phyloP scores from a whole-genome alignment of 2,329 filamentous ascomycete species.

The Fusarium protoensiforme region DNA sequence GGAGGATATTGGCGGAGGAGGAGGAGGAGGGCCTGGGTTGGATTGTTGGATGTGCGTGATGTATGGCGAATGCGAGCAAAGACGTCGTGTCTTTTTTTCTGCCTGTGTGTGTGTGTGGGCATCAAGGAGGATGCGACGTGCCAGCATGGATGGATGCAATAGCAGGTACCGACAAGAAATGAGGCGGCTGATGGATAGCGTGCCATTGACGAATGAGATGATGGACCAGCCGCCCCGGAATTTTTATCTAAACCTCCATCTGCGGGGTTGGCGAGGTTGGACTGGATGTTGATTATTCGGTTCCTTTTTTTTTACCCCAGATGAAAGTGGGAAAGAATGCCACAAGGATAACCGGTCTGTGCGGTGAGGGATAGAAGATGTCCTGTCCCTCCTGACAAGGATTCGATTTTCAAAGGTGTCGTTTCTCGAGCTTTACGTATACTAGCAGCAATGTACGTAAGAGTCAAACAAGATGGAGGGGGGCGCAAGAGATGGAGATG shows the following conservation, averaged over 20 bases:
- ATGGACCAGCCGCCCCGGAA: not conserved
- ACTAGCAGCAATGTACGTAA: not conserved
- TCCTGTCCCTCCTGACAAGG: not conserved
- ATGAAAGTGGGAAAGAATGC: not conserved
- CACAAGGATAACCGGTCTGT: not conserved
- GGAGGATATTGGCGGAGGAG: not conserved
- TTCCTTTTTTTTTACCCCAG: slow-evolving; percentile 1
- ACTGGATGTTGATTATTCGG: too few relatives aligned
- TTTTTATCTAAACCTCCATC: not conserved
- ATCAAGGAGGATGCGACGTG: not conserved
- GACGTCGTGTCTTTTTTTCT: not conserved
- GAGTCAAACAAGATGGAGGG: not conserved
- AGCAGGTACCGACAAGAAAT: not conserved
- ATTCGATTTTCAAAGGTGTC: not conserved
- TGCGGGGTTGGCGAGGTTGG: slow-evolving; percentile 16
- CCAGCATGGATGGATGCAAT: not conserved
- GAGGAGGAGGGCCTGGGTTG: not conserved
- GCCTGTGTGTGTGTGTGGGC: not conserved
- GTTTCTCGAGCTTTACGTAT: not conserved
- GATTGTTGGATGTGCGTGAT: slow-evolving; percentile 1
- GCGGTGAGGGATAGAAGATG: not conserved
- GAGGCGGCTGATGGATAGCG: slow-evolving; percentile 2
- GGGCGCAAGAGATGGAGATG: not conserved
- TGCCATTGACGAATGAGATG: slow-evolving; percentile 30
- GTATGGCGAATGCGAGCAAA: not conserved